Evolutionary conservation across 371 early-diverging fungal species (phyloP).

Genomic region (Zychaea mexicana): DNA sequence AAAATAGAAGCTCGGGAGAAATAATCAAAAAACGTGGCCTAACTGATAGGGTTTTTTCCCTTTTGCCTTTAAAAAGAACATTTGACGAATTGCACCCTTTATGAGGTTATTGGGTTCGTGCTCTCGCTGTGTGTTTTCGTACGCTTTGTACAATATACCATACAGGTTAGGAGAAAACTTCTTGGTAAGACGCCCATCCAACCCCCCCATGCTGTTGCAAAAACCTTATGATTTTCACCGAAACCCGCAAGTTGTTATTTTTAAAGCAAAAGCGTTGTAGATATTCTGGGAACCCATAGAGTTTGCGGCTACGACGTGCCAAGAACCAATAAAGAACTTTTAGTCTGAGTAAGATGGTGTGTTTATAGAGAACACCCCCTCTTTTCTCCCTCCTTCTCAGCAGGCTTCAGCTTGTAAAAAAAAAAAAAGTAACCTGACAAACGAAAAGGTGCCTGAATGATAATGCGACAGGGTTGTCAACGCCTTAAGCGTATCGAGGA

Average conservation of each 20-base stretch:
- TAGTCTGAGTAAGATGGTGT: neutral
- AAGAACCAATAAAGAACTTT: no score
- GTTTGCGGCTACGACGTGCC: neutral
- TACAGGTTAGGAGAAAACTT: neutral
- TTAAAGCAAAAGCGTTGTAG: neutral
- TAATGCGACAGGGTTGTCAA: no score
- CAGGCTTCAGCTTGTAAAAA: no score
- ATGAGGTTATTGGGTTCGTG: neutral
- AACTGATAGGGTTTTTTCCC: neutral
- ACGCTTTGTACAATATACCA: neutral
- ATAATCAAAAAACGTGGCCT: neutral
- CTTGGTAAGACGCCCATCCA: neutral
- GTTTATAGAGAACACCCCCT: no score
- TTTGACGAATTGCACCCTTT: neutral
- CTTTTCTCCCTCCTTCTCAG: no score
- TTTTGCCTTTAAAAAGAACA: neutral
- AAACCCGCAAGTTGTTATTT: neutral
- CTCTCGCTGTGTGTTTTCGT: neutral
- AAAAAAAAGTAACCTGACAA: no score
- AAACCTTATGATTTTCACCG: neutral
- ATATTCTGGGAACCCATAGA: no score
- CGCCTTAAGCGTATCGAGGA: no score
- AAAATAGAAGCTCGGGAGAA: slow-evolving; percentile 1
- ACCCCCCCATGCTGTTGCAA: no score
- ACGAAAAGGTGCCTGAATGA: neutral